Conservation (phyloP, 1,284 basidiomycete species). For the Pascua sp. region DNA sequence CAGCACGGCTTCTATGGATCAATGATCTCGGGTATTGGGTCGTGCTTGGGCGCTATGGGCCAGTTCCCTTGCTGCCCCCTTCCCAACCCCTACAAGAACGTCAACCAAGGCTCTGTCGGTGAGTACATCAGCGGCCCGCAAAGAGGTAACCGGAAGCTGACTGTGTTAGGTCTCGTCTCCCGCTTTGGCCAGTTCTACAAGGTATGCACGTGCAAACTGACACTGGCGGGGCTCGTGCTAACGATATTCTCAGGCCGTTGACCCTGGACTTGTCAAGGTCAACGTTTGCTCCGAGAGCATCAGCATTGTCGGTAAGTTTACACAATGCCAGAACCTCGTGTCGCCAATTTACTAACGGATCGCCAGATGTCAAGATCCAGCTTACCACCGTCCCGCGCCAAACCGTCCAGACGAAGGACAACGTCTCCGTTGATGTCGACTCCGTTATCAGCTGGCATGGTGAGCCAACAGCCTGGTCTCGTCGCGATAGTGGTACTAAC, state of each 20-base stretch:
- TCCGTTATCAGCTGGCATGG: conserved; percentile 83
- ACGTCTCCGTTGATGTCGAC: conserved; percentile 55
- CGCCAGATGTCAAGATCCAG: conserved; percentile 83
- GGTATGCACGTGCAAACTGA: conserved; percentile 1
- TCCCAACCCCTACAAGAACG: conserved; percentile 55
- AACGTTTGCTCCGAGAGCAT: conserved; percentile 88
- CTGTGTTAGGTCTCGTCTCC: conserved; percentile 62
- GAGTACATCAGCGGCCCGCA: too few species aligned
- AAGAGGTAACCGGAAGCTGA: too few species aligned
- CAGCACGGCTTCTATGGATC: conserved; percentile 85
- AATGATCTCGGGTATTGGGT: conserved; percentile 61
- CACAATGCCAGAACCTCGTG: neutral
- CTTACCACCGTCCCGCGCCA: conserved; percentile 82
- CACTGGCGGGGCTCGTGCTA: neutral
- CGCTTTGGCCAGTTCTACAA: conserved; percentile 89
- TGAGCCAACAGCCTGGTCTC: too few species aligned
- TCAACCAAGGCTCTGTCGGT: conserved; percentile 69
- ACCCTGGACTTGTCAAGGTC: conserved; percentile 85
- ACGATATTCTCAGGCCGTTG: conserved; percentile 58
- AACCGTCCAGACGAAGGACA: conserved; percentile 67
- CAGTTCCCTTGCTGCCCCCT: conserved; percentile 81
- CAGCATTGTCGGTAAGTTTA: conserved; percentile 56
- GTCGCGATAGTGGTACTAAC: neutral
- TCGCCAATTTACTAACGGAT: neutral
- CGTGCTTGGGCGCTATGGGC: conserved; percentile 57